Evolutionary conservation across 768 basidiomycete species (phyloP).

Genomic region (Russula ochroleuca): DNA sequence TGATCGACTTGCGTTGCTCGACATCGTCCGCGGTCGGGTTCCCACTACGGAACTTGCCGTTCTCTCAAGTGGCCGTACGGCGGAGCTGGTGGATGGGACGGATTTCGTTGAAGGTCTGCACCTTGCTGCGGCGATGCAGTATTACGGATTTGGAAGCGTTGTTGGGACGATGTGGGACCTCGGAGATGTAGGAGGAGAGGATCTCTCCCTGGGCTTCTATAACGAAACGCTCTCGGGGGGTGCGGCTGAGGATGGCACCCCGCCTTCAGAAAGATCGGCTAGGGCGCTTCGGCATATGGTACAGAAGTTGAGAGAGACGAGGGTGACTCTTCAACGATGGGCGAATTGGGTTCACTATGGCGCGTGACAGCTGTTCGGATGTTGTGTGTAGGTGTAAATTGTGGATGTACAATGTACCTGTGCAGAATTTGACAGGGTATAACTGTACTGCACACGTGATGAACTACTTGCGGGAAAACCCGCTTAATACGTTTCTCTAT

Average conservation of each 20-base stretch:
- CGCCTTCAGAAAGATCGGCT: neutral
- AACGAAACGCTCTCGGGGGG: neutral
- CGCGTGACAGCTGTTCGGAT: neutral
- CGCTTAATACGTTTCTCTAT: too few species aligned
- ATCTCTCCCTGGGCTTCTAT: slow-evolving; percentile 14
- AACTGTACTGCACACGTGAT: too few species aligned
- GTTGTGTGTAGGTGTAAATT: too few species aligned
- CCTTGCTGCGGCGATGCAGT: slow-evolving; percentile 23
- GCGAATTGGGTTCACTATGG: slow-evolving; percentile 21
- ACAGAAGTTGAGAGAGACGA: slow-evolving; percentile 10
- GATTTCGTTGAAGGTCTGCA: slow-evolving; percentile 15
- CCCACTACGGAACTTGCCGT: slow-evolving; percentile 16
- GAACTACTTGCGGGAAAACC: too few species aligned
- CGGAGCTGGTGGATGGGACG: neutral
- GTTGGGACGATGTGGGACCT: slow-evolving; percentile 27
- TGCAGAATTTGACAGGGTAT: too few species aligned
- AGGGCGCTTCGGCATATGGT: slow-evolving; percentile 1
- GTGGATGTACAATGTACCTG: too few species aligned
- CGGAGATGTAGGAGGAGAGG: slow-evolving; percentile 15
- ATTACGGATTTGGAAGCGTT: slow-evolving; percentile 22
- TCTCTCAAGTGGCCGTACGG: slow-evolving; percentile 12
- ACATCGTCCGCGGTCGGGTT: neutral
- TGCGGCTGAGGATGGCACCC: neutral
- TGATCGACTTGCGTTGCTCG: slow-evolving; percentile 2
- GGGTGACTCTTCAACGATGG: slow-evolving; percentile 12